Conservation (phyloP, 108 stramenopile genomes). For the Skeletonema tropicum region DNA sequence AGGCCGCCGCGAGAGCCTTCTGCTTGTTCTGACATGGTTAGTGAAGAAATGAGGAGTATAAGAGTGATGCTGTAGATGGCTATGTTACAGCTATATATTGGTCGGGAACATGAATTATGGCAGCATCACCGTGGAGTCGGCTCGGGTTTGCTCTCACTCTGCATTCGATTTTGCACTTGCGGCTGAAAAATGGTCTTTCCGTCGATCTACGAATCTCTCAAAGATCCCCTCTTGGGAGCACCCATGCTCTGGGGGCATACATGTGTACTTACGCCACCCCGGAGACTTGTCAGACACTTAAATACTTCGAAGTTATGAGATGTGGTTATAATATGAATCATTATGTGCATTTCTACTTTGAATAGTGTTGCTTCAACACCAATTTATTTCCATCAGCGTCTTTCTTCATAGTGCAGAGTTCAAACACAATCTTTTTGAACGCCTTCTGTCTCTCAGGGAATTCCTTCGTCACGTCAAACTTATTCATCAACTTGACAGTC, state of each 20-base stretch:
- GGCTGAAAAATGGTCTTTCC: no score
- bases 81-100: not conserved
- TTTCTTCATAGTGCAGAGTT: conserved; percentile 75
- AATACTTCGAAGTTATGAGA: no score
- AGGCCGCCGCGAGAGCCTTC: conserved; percentile 88
- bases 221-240: no score
- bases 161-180: no score
- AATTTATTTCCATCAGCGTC: conserved; percentile 75
- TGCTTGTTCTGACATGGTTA: conserved; percentile 13
- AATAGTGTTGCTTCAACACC: conserved; percentile 87
- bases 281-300: no score
- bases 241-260: no score
- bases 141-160: no score
- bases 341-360: conserved; percentile 31
- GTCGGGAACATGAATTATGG: no score
- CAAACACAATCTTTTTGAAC: conserved; percentile 68
- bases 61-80: not conserved
- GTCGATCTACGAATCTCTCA: no score
- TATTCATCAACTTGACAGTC: conserved; percentile 78
- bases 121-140: no score
- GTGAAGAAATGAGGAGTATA: not conserved
- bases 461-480: conserved; percentile 78
- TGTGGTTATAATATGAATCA: not conserved
- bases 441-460: conserved; percentile 60
- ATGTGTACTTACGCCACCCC: no score